These are phyloP conservation scores for Fusarium compactum DNA, from an alignment of 2,329 filamentous ascomycete genomes.

Conservation along the genomic window DNA sequence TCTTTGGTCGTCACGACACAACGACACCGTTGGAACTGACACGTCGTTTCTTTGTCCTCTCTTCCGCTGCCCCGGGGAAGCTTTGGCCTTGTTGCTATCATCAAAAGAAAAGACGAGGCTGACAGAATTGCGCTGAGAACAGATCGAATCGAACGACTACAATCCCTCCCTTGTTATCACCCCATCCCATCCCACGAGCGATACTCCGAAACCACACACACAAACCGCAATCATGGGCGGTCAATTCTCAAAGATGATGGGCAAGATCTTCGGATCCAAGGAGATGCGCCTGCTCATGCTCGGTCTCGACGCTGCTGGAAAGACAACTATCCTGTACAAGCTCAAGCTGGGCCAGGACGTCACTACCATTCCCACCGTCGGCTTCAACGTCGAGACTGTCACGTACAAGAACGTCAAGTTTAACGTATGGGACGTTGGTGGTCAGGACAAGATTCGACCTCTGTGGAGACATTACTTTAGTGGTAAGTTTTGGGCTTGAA, in stretches of 20 bases:
- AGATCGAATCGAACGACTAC: slow-evolving; percentile 15
- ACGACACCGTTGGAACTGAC: not conserved
- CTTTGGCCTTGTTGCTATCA: slow-evolving; percentile 2
- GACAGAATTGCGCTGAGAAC: slow-evolving; percentile 10
- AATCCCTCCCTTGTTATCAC: slow-evolving; percentile 7
- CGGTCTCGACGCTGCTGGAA: slow-evolving; percentile 96
- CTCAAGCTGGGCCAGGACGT: slow-evolving; percentile 98
- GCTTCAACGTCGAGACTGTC: slow-evolving; percentile 99
- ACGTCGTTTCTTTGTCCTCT: slow-evolving; percentile 7
- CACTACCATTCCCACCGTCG: slow-evolving; percentile 97
- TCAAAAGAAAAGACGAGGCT: slow-evolving; percentile 11
- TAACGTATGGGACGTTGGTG: slow-evolving; percentile 98
- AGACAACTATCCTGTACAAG: slow-evolving; percentile 99
- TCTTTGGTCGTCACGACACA: not conserved
- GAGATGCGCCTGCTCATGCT: slow-evolving; percentile 99
- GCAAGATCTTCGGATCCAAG: slow-evolving; percentile 98
- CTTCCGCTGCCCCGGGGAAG: not conserved
- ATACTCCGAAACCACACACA: not conserved
- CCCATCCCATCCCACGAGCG: not conserved
- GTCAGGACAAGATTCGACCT: slow-evolving; percentile 98
- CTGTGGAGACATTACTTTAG: slow-evolving; percentile 98
- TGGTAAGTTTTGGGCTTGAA: slow-evolving; percentile 61
- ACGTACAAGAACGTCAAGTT: slow-evolving; percentile 99
- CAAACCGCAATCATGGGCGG: slow-evolving; percentile 78
- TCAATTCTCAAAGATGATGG: slow-evolving; percentile 94